These are phyloP conservation scores for Gossypium schwendimanii DNA, from an alignment of 441 rosid genomes.

Conservation along the genomic window DNA sequence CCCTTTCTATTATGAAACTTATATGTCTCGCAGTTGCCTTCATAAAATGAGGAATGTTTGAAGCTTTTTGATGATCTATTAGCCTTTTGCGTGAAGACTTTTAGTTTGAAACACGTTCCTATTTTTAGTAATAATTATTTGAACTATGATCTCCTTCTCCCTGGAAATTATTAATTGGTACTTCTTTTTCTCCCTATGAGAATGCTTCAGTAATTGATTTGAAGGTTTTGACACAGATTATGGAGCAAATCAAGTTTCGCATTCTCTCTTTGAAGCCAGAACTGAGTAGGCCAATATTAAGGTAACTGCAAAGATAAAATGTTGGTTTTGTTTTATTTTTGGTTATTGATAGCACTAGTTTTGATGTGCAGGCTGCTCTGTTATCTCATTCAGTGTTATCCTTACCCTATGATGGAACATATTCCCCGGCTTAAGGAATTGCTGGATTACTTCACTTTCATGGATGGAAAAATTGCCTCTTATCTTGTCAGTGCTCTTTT, in stretches of 20 bases:
- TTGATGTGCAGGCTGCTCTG: slow-evolving; percentile 48
- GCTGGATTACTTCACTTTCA: slow-evolving; percentile 70
- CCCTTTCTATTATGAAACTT: background rate
- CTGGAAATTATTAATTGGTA: background rate
- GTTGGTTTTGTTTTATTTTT: slow-evolving; percentile 3
- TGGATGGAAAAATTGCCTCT: slow-evolving; percentile 57
- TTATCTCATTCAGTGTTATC: slow-evolving; percentile 42
- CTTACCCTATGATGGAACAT: slow-evolving; percentile 56
- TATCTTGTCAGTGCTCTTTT: slow-evolving; percentile 47
- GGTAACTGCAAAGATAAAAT: slow-evolving; percentile 30
- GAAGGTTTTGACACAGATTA: slow-evolving; percentile 42
- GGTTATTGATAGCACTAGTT: slow-evolving; percentile 12
- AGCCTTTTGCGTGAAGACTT: background rate
- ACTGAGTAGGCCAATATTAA: slow-evolving; percentile 45
- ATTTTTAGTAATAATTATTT: background rate
- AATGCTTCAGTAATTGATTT: background rate
- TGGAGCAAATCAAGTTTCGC: slow-evolving; percentile 70
- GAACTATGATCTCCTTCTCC: slow-evolving; percentile 4
- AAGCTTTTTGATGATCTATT: background rate
- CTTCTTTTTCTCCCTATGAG: background rate
- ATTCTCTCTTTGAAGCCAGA: slow-evolving; percentile 67
- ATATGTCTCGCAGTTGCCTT: background rate
- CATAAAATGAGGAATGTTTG: background rate
- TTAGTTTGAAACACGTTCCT: background rate
- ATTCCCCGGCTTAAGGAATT: slow-evolving; percentile 64